phyloP scores from a whole-genome alignment of 2,329 filamentous ascomycete genomes.

The Cytospora chrysosperma region DNA sequence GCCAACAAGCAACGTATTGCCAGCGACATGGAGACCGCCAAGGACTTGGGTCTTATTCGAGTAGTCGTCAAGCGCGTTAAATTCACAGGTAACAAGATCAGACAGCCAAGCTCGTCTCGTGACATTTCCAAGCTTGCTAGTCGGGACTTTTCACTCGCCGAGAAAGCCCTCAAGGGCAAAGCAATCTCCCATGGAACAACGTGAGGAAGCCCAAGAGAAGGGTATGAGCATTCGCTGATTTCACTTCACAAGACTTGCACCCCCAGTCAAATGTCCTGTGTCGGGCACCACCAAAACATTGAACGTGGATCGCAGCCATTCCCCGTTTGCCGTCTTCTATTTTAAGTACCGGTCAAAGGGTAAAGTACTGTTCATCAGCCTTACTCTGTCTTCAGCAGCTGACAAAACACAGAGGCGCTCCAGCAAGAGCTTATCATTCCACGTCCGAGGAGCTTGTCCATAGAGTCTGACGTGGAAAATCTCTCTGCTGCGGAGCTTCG shows the following conservation, averaged over 20 bases:
- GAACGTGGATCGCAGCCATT: too few species aligned
- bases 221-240: neutral
- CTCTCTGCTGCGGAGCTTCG: slow-evolving; percentile 31
- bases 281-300: too few species aligned
- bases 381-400: neutral
- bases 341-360: slow-evolving; percentile 37
- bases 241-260: neutral
- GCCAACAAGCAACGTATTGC: slow-evolving; percentile 12
- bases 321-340: slow-evolving; percentile 31
- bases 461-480: slow-evolving; percentile 23
- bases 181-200: slow-evolving; percentile 35
- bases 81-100: too few species aligned
- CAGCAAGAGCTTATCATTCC: slow-evolving; percentile 35
- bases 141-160: slow-evolving; percentile 26
- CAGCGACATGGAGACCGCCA: neutral
- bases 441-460: slow-evolving; percentile 25
- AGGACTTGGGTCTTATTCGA: slow-evolving; percentile 3
- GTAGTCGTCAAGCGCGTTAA: neutral
- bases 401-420: slow-evolving; percentile 30
- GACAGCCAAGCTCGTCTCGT: too few species aligned
- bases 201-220: slow-evolving; percentile 25
- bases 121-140: neutral
- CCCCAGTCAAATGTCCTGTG: neutral
- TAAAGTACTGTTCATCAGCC: neutral
- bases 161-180: slow-evolving; percentile 37